Evolutionary conservation across 2,329 filamentous ascomycete genomes (phyloP).

Genomic region (Botryotinia convoluta): DNA sequence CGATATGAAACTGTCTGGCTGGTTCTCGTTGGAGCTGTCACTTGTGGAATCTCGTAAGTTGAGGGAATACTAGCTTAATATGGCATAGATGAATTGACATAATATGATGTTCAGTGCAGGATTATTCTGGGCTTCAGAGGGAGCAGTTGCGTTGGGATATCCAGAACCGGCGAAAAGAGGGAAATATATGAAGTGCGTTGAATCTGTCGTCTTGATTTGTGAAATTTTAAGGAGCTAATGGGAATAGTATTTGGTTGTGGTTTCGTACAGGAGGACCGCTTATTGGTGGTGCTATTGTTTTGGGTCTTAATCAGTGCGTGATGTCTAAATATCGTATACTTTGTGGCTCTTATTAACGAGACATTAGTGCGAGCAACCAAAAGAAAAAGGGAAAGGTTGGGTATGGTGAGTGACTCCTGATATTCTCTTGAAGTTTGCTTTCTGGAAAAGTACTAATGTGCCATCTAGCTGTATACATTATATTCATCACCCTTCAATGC

Average conservation of each 20-base stretch:
- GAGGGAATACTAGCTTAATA: neutral
- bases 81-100: neutral
- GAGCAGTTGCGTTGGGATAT: constrained; percentile 43
- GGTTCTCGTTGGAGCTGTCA: constrained; percentile 41
- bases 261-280: constrained; percentile 42
- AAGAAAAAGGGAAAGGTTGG: constrained; percentile 36
- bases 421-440: too few relatives aligned
- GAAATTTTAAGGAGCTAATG: neutral
- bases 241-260: constrained; percentile 42
- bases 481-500: constrained; percentile 48
- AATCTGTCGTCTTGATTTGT: neutral
- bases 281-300: constrained; percentile 50
- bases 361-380: neutral
- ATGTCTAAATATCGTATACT: constrained; percentile 28
- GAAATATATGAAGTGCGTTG: constrained; percentile 20
- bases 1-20: constrained; percentile 42
- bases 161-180: constrained; percentile 37
- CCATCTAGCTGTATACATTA: constrained; percentile 41
- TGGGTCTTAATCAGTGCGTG: constrained; percentile 42
- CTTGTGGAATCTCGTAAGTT: constrained; percentile 38
- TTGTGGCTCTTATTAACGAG: constrained; percentile 15
- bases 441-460: constrained; percentile 32
- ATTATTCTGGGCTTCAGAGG: constrained; percentile 44
- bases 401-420: constrained; percentile 34
- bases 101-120: constrained; percentile 35